These are phyloP conservation scores for Pholiota molesta DNA, from an alignment of 768 basidiomycete species.

Conservation along the genomic window DNA sequence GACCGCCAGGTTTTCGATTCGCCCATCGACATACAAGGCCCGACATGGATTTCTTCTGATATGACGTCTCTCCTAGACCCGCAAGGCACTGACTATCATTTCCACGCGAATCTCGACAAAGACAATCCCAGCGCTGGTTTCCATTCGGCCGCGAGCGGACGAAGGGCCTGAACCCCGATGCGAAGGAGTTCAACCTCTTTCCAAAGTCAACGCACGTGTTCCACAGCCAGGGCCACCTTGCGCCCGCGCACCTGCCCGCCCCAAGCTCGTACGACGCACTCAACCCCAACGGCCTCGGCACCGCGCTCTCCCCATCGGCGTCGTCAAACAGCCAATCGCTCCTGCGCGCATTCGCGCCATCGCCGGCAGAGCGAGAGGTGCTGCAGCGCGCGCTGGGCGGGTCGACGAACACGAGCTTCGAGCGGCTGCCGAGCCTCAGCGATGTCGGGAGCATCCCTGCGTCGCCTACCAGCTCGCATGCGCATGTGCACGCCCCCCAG, in stretches of 20 bases:
- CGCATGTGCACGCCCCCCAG: constrained; percentile 30
- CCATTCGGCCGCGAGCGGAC: constrained; percentile 39
- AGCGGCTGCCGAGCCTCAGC: constrained; percentile 76
- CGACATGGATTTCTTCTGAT: constrained; percentile 14
- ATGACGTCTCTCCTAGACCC: constrained; percentile 6
- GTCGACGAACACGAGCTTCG: constrained; percentile 74
- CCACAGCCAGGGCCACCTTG: constrained; percentile 4
- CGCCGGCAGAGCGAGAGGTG: constrained; percentile 84
- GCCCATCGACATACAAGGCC: constrained; percentile 14
- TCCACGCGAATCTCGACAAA: constrained; percentile 14
- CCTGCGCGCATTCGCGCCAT: constrained; percentile 85
- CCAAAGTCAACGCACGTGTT: constrained; percentile 28
- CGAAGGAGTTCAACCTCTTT: constrained; percentile 76
- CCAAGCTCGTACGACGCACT: constrained; percentile 51
- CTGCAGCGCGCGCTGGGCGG: constrained; percentile 79
- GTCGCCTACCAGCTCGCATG: constrained; percentile 60
- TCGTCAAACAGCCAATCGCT: constrained; percentile 51
- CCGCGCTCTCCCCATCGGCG: constrained; percentile 34
- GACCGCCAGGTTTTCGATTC: constrained; percentile 15
- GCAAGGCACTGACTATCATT: constrained; percentile 5
- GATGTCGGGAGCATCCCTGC: constrained; percentile 75
- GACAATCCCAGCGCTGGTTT: constrained; percentile 16
- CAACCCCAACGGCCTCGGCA: constrained; percentile 60
- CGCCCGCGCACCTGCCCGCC: background rate
- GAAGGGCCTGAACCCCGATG: constrained; percentile 83